A percentile compares a stretch with the other conserved stretches of the same genome.
phyloP scores from a whole-genome alignment of 2,329 filamentous ascomycete genomes.

The Alternaria solani region DNA sequence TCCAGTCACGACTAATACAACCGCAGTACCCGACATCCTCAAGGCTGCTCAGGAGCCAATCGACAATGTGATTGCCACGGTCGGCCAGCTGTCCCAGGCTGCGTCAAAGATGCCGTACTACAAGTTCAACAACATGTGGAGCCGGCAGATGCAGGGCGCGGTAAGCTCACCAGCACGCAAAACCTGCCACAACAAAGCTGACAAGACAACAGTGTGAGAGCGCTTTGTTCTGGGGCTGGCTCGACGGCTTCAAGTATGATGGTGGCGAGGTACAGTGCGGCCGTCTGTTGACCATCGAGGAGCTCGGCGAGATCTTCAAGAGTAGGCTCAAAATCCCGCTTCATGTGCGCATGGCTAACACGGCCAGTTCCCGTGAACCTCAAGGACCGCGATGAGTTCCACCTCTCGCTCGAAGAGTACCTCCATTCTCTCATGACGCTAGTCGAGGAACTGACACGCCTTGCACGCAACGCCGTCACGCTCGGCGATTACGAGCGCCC shows the following conservation, averaged over 20 bases:
- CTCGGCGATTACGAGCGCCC: constrained; percentile 87
- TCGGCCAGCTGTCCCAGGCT: constrained; percentile 73
- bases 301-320: constrained; percentile 79
- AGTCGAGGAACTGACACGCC: constrained; percentile 86
- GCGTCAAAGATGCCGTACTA: constrained; percentile 94
- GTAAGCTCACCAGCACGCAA: constrained; percentile 53
- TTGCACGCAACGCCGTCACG: constrained; percentile 94
- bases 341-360: constrained; percentile 20
- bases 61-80: constrained; percentile 73
- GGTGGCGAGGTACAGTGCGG: constrained; percentile 64
- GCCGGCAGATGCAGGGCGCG: constrained; percentile 81
- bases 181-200: constrained; percentile 5
- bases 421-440: constrained; percentile 86
- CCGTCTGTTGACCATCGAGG: constrained; percentile 83
- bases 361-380: constrained; percentile 83
- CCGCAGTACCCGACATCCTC: constrained; percentile 72
- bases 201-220: constrained; percentile 59
- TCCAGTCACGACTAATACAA: constrained; percentile 17
- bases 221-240: constrained; percentile 73
- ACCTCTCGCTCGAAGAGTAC: constrained; percentile 97
- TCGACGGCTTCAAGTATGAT: constrained; percentile 72
- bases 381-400: constrained; percentile 88
- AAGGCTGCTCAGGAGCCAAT: constrained; percentile 74
- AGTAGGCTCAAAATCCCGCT: constrained; percentile 58
- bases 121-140: constrained; percentile 94